Evolutionary conservation across 2,329 filamentous ascomycete genomes (phyloP).

Genomic region (Phaeosphaeriaceae sp.): DNA sequence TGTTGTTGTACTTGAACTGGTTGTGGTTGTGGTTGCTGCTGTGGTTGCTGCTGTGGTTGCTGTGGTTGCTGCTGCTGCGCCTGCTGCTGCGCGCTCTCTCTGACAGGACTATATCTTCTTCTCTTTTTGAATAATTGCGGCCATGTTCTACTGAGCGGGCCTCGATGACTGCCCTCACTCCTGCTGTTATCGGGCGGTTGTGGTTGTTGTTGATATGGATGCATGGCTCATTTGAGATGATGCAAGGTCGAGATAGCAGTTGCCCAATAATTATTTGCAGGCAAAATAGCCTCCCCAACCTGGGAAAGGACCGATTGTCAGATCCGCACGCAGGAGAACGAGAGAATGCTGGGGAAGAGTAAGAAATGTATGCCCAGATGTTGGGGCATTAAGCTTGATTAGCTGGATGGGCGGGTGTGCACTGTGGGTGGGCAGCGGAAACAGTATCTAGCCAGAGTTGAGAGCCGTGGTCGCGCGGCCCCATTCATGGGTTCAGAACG

Average conservation of each 20-base stretch:
- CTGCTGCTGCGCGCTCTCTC: slow-evolving; percentile 31
- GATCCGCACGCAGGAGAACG: background rate
- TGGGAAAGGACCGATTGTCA: background rate
- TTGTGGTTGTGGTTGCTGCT: slow-evolving; percentile 1
- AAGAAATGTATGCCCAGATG: slow-evolving; percentile 1
- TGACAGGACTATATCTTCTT: slow-evolving; percentile 37
- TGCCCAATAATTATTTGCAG: background rate
- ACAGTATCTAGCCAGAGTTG: slow-evolving; percentile 10
- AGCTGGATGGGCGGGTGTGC: slow-evolving; percentile 8
- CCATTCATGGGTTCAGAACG: slow-evolving; percentile 19
- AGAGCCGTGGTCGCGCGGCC: slow-evolving; percentile 14
- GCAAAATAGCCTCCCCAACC: background rate
- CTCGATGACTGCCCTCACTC: slow-evolving; percentile 26
- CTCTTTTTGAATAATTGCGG: slow-evolving; percentile 41
- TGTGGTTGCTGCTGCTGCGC: slow-evolving; percentile 17
- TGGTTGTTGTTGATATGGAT: slow-evolving; percentile 22
- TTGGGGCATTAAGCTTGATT: slow-evolving; percentile 15
- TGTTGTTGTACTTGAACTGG: slow-evolving; percentile 11
- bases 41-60: background rate
- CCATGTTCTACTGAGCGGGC: slow-evolving; percentile 38
- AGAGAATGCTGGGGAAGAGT: background rate
- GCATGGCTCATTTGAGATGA: slow-evolving; percentile 23
- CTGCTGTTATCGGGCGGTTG: slow-evolving; percentile 26
- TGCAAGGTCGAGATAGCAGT: background rate
- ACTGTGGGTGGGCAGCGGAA: slow-evolving; percentile 14